phyloP scores from a whole-genome alignment of 257 asterid species.

The Haberlea rhodopensis region DNA sequence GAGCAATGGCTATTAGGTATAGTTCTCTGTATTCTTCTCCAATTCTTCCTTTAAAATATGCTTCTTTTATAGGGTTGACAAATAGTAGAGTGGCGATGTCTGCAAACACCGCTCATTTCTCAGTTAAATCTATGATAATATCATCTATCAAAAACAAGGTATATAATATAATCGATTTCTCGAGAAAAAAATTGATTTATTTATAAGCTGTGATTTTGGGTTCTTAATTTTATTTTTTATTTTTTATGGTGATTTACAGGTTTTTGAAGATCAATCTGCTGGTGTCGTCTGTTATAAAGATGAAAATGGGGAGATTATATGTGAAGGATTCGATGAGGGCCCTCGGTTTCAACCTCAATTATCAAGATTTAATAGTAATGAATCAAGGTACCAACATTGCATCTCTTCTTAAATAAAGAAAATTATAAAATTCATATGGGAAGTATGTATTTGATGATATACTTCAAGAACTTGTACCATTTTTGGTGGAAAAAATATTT shows the following conservation, averaged over 20 bases:
- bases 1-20: conserved; percentile 45
- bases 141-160: conserved; percentile 41
- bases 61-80: conserved; percentile 18
- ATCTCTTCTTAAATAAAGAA: neutral
- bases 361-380: conserved; percentile 29
- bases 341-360: conserved; percentile 48
- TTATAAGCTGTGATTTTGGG: neutral
- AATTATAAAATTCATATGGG: no score
- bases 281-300: conserved; percentile 63
- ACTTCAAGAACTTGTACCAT: no score
- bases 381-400: conserved; percentile 39
- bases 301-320: conserved; percentile 55
- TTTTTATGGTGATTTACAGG: conserved; percentile 29
- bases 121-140: conserved; percentile 41
- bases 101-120: conserved; percentile 29
- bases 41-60: conserved; percentile 14
- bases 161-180: neutral
- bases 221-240: neutral
- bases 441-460: no score
- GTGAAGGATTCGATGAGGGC: conserved; percentile 73
- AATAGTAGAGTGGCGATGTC: conserved; percentile 39
- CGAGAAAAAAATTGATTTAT: neutral
- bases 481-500: no score
- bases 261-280: conserved; percentile 51
- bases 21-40: conserved; percentile 27